A percentile compares a stretch with the other conserved stretches of the same genome.
Conservation (phyloP, 108 stramenopile species). For the Skeletonema tropicum region DNA sequence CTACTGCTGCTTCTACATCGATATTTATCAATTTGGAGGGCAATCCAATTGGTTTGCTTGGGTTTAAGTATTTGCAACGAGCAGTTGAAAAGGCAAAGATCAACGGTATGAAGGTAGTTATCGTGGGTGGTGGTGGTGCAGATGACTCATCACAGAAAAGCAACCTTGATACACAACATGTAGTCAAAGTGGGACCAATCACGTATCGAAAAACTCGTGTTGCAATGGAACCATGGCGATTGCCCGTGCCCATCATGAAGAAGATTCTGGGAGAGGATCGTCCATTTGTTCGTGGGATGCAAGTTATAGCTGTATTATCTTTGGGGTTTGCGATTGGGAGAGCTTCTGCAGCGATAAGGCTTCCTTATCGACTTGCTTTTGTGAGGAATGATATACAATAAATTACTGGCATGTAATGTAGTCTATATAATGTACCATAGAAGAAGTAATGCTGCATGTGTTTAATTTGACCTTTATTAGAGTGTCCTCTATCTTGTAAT, state of each 20-base stretch:
- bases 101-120: constrained; percentile 7
- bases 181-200: constrained; percentile 9
- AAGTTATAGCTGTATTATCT: not conserved
- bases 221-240: constrained; percentile 7
- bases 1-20: constrained; percentile 8
- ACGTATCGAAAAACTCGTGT: not conserved
- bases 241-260: constrained; percentile 7
- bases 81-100: constrained; percentile 7
- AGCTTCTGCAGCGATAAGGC: not conserved
- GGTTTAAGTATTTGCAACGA: constrained; percentile 4
- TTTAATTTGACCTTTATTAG: too few relatives aligned
- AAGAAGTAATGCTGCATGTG: too few relatives aligned
- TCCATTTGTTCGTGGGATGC: not conserved
- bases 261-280: not conserved
- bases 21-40: constrained; percentile 17
- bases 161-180: not conserved
- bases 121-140: constrained; percentile 8
- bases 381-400: not conserved
- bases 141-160: not conserved
- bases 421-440: too few relatives aligned
- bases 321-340: not conserved
- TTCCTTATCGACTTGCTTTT: constrained; percentile 5
- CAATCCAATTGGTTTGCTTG: constrained; percentile 10
- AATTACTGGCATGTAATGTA: too few relatives aligned
- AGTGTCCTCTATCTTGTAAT: too few relatives aligned